Base-by-base conservation (phyloP, 2,329 filamentous ascomycete species). In the Penicillium sclerotigenum region DNA sequence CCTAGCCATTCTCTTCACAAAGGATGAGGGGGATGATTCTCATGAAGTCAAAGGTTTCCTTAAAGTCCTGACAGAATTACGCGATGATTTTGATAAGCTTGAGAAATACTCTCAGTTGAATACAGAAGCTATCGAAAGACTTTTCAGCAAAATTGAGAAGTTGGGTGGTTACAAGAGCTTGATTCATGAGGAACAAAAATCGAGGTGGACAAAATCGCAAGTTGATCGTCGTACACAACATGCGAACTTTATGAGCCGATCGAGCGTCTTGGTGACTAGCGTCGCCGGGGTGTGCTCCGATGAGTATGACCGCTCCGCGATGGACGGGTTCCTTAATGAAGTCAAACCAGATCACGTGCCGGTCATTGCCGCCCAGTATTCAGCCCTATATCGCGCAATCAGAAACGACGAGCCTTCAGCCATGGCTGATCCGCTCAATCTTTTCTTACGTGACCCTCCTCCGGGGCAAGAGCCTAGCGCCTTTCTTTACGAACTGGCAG, bases 31-130 rank as follows among this genome's bases (percentile, higher is more conserved):
- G 18, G 8, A 22, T 11, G 28, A 36, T 14, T 47, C 36, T 14
- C n/a, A n/a, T n/a, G n/a, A n/a, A n/a, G n/a, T n/a, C n/a, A n/a
- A n/a, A n/a, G n/a, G n/a, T n/a, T n/a, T n/a, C n/a, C n/a, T n/a
- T n/a, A n/a, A n/a, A n/a, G n/a, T n/a, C n/a, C n/a, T n/a, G n/a
- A n/a, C n/a, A n/a, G n/a, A n/a, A n/a, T n/a, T n/a, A n/a, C n/a
- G n/a, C n/a, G 31, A 54, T n/a, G 51, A 58, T n/a, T 52, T 65
- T 4, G 37, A 45, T 3, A 62, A 59, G 14, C 45, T 47, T 10
- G 31, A 47, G 9, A 59, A 58, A 54, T 65, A 56, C 38, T 55
- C 48, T 34, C 56, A 53, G 14, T 56, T 67, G 34, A 68, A 67
- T 46, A 20, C 48, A 13, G 54, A 65, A 41, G 65, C 58, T 14